Conservation (phyloP, 1,284 basidiomycete species). For the Malassezia nana region DNA sequence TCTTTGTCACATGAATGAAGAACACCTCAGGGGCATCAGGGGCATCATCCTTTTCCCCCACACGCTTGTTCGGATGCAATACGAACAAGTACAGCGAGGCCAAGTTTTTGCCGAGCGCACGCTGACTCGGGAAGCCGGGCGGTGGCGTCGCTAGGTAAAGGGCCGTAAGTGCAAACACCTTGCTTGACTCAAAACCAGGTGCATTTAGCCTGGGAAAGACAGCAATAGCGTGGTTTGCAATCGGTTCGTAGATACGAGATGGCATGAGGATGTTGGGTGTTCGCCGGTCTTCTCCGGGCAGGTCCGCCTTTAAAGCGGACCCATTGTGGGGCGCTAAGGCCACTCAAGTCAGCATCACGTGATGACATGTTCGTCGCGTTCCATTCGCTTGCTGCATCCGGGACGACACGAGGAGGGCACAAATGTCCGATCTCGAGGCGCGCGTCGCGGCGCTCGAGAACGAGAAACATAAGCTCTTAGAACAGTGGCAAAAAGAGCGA, state of each 20-base stretch:
- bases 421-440: slow-evolving; percentile 17
- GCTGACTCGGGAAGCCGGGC: slow-evolving; percentile 27
- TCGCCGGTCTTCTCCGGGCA: neutral
- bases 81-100: slow-evolving; percentile 40
- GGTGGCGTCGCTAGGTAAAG: slow-evolving; percentile 29
- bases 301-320: neutral
- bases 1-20: slow-evolving; percentile 2
- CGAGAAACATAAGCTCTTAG: slow-evolving; percentile 43
- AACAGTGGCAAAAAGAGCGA: slow-evolving; percentile 36
- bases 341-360: slow-evolving; percentile 6
- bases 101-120: slow-evolving; percentile 29
- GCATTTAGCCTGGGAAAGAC: slow-evolving; percentile 26
- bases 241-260: neutral
- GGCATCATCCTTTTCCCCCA: slow-evolving; percentile 16
- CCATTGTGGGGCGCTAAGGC: slow-evolving; percentile 6
- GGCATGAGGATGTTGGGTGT: neutral
- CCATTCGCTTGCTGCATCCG: neutral
- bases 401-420: slow-evolving; percentile 6
- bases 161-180: slow-evolving; percentile 34
- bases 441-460: slow-evolving; percentile 25
- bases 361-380: neutral
- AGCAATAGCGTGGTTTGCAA: slow-evolving; percentile 27
- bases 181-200: slow-evolving; percentile 37
- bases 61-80: slow-evolving; percentile 25
- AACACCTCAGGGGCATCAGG: slow-evolving; percentile 5